Conservation (phyloP, 2,329 filamentous ascomycete species). For the Aotearoamyces nothofagi region DNA sequence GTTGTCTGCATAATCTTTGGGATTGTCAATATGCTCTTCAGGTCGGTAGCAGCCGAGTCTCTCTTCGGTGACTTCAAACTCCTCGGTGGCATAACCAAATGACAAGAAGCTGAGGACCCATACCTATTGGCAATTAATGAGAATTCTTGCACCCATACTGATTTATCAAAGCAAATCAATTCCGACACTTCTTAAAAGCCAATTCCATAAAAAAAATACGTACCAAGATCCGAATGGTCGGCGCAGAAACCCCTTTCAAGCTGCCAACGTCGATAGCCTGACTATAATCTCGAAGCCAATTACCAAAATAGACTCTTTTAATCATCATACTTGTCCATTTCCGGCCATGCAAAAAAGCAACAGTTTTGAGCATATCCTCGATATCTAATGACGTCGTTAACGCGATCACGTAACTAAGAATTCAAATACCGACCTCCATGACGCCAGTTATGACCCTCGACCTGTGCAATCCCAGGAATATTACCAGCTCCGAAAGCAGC, state of each 20-base stretch:
- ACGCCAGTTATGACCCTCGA: slow-evolving; percentile 52
- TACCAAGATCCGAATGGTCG: slow-evolving; percentile 62
- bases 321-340: slow-evolving; percentile 75
- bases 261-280: slow-evolving; percentile 72
- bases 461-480: slow-evolving; percentile 45
- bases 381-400: slow-evolving; percentile 36
- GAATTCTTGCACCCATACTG: too few species aligned
- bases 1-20: slow-evolving; percentile 79
- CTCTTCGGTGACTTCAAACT: slow-evolving; percentile 73
- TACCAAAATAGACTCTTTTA: slow-evolving; percentile 70
- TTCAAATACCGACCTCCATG: slow-evolving; percentile 39
- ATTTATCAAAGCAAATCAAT: too few species aligned
- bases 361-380: slow-evolving; percentile 65
- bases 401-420: background rate
- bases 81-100: slow-evolving; percentile 69
- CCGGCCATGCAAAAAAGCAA: slow-evolving; percentile 64
- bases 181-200: too few species aligned
- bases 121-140: slow-evolving; percentile 26
- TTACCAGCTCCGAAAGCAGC: slow-evolving; percentile 56
- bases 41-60: slow-evolving; percentile 69
- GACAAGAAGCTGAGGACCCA: slow-evolving; percentile 84
- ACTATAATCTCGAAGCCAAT: slow-evolving; percentile 77
- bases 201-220: slow-evolving; percentile 6
- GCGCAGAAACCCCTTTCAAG: slow-evolving; percentile 62
- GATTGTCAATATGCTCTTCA: slow-evolving; percentile 70